Evolutionary conservation across 495 filamentous ascomycete species (phyloP), one percentile per base, ranked within the genome.

Genomic region (Podospora comata): DNA sequence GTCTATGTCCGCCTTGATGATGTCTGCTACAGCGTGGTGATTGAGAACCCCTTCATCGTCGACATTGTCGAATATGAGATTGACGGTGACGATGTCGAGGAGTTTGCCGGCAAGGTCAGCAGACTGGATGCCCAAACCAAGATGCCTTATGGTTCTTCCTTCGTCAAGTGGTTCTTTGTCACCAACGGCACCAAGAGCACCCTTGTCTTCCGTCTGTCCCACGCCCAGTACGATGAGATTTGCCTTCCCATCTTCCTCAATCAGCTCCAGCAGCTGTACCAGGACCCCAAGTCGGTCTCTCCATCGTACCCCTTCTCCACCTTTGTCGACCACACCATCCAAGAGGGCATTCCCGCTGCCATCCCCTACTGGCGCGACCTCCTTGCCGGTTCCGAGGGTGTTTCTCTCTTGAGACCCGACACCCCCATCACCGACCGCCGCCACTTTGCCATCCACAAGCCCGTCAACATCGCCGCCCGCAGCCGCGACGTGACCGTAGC

Each of bases 181-280:
- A 80, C 82, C 68, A 82, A 81, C 63, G 74, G 75, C 7, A 80
- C 76, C 16, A 75, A 83, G 53, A 80, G 86, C 73, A 85, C 83
- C n/a, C 87, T 93, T 57, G 76, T 86, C 65, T 80, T 93, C 62
- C 83, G 89, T 4, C 81, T 92, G 5, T 91, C 89, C 0, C 90
- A 93, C 74, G 88, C 90, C 0, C 90, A 92, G 65, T 93, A 90
- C 71, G 90, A 92, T 70, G 90, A 88, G 48, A 83, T 91, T 1
- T 91, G 85, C 71, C 81, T 93, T 5, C 84, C 89, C 0, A 81
- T 81, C 39, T 84, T 92, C 19, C 82, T 91, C 64, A 82, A 55
- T 44, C 77, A 83, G 67, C 75, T 83, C 6, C 74, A 77, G 2
- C 67, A 71, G 3, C 62, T 83, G 0, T 83, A 82, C 62, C 62